These are phyloP conservation scores for Penicillium subrubescens DNA, from an alignment of 495 filamentous ascomycete species.

Conservation along the genomic window DNA sequence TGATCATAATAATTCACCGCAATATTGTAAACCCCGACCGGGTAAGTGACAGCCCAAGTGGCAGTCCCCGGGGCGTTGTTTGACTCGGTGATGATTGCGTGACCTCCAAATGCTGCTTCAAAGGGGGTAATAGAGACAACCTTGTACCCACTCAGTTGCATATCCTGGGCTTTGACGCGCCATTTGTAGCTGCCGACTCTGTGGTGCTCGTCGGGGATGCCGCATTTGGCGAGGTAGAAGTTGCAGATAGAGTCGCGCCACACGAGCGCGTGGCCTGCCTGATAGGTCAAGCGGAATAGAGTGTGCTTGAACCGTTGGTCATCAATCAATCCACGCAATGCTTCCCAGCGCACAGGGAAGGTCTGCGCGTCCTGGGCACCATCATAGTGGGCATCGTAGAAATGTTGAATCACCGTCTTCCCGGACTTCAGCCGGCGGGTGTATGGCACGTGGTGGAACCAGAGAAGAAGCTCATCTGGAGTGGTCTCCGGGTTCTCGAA, in stretches of 20 bases:
- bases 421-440: slow-evolving; percentile 62
- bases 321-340: slow-evolving; percentile 57
- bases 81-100: slow-evolving; percentile 45
- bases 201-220: slow-evolving; percentile 52
- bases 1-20: slow-evolving; percentile 65
- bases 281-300: slow-evolving; percentile 58
- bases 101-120: slow-evolving; percentile 51
- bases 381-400: slow-evolving; percentile 69
- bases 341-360: slow-evolving; percentile 54
- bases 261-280: slow-evolving; percentile 66
- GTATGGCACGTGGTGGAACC: slow-evolving; percentile 74
- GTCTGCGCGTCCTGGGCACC: slow-evolving; percentile 59
- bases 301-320: slow-evolving; percentile 57
- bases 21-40: slow-evolving; percentile 56
- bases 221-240: slow-evolving; percentile 58
- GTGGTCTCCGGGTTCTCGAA: slow-evolving; percentile 63
- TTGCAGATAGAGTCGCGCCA: slow-evolving; percentile 64
- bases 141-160: slow-evolving; percentile 57
- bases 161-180: slow-evolving; percentile 63
- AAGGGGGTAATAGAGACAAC: slow-evolving; percentile 49
- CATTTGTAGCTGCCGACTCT: slow-evolving; percentile 59
- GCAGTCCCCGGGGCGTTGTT: slow-evolving; percentile 49
- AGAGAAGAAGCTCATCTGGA: slow-evolving; percentile 66
- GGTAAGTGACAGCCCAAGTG: slow-evolving; percentile 39
- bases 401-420: slow-evolving; percentile 72